A percentile compares a stretch with the other conserved stretches of the same genome.
Evolutionary conservation across 192 early-diverging fungal species (phyloP).

Genomic region (Umbelopsis sp.): DNA sequence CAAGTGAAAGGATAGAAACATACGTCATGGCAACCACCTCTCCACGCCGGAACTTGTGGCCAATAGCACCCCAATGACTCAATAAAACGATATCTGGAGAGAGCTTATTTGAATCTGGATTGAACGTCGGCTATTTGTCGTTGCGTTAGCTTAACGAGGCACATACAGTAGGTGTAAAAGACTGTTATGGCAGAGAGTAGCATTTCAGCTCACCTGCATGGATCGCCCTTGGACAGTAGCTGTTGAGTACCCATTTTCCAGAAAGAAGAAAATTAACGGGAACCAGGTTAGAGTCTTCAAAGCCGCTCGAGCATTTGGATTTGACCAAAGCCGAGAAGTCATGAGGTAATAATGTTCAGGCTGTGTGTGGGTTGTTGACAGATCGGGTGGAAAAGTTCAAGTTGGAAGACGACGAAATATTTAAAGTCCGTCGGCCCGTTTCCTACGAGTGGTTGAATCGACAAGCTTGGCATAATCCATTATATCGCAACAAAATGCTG

Average conservation of each 20-base stretch:
- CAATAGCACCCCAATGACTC: slow-evolving; percentile 55
- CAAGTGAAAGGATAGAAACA: neutral
- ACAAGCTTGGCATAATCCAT: neutral
- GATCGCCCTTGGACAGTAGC: slow-evolving; percentile 51
- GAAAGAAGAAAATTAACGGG: slow-evolving; percentile 50
- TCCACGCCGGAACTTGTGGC: slow-evolving; percentile 55
- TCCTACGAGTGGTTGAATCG: neutral
- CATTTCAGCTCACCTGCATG: slow-evolving; percentile 47
- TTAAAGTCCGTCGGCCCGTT: neutral
- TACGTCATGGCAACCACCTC: slow-evolving; percentile 70
- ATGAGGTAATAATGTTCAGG: neutral
- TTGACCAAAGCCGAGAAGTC: slow-evolving; percentile 20
- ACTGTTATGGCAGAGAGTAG: neutral
- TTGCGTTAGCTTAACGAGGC: neutral
- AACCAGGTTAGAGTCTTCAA: slow-evolving; percentile 44
- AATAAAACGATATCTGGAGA: slow-evolving; percentile 68
- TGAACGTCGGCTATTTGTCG: slow-evolving; percentile 62
- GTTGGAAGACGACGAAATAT: neutral
- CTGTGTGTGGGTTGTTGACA: slow-evolving; percentile 7
- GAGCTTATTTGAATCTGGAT: slow-evolving; percentile 70
- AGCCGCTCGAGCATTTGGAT: slow-evolving; percentile 26
- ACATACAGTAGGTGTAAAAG: neutral
- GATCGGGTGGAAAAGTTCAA: neutral
- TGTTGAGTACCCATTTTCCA: slow-evolving; percentile 55
- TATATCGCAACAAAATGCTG: neutral